Evolutionary conservation across 495 filamentous ascomycete species (phyloP), one percentile per base, ranked within the genome.

Genomic region (Podospora tetraspora): DNA sequence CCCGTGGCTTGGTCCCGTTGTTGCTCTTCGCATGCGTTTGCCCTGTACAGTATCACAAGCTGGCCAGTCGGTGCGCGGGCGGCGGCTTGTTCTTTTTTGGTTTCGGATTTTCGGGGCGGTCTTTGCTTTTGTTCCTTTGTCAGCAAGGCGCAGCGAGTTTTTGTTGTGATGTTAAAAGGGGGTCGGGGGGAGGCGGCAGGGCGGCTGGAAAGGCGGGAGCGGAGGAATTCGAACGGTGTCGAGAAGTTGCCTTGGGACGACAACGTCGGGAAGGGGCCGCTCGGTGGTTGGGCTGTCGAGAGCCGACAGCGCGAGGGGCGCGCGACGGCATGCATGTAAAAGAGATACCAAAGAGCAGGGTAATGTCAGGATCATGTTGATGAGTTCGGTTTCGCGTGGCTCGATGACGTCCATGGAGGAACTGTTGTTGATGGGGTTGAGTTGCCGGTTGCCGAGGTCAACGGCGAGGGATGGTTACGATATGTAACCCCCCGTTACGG

Each of bases 81-180:
- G 43, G 43, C 43, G 16, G 16, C 43, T 52, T 52, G 59, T 8
- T 60, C 29, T 60, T 10, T 59, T 37, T 37, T 37, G 23, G 58
- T 3, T 60, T 60, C 27, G 59, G 59, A 16, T 29, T 25, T 7
- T 12, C 19, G 37, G 37, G 21, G n/a, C n/a, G n/a, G 58, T 66
- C 24, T 66, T 30, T 59, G 22, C 23, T 59, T 61, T 22, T 58
- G 32, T 25, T 4, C 27, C 30, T 66, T 66, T 66, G 64, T 66
- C 23, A 66, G 65, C 65, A 66, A 66, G 65, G 65, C 65, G 65
- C 58, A 32, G 65, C 23, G 65, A 61, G 27, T 61, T 66, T 60
- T 19, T 60, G 22, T 24, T n/a, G 23, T 8, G 22, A 25, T 21
- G 1, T 16, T 25, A 56, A 23, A 19, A 66, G 23, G 58, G 65